These are phyloP conservation scores for Epichloe sp. DNA, from an alignment of 2,329 filamentous ascomycete species.

Conservation along the genomic window DNA sequence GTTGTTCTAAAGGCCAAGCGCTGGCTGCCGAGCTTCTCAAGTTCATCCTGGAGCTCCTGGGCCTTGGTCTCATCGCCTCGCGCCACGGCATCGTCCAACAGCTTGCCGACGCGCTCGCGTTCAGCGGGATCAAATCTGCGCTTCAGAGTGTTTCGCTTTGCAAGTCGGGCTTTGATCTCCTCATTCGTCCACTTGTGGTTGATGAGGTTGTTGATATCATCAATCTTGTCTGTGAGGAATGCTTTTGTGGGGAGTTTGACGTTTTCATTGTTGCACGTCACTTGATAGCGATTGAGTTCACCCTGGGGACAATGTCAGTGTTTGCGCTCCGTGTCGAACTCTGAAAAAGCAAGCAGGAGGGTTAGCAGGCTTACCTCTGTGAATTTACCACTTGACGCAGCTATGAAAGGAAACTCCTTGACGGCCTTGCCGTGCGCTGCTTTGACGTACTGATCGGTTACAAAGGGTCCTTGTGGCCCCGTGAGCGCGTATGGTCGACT, in stretches of 20 bases:
- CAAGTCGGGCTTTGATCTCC: constrained; percentile 69
- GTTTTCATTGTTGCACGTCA: constrained; percentile 58
- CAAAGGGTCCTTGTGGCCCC: constrained; percentile 61
- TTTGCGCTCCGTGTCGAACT: not conserved
- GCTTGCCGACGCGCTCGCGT: constrained; percentile 51
- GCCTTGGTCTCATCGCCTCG: constrained; percentile 47
- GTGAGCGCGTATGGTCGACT: constrained; percentile 77
- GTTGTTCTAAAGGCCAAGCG: constrained; percentile 63
- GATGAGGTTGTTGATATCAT: constrained; percentile 68
- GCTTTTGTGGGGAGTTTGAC: constrained; percentile 62
- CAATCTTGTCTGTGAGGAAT: constrained; percentile 56
- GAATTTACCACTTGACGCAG: constrained; percentile 73
- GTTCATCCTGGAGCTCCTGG: constrained; percentile 42
- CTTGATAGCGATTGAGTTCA: constrained; percentile 73
- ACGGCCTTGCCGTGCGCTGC: constrained; percentile 73
- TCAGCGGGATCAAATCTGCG: constrained; percentile 53
- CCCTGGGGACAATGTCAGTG: constrained; percentile 31
- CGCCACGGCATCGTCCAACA: constrained; percentile 52
- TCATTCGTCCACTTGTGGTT: constrained; percentile 71
- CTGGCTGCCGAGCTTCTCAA: constrained; percentile 50
- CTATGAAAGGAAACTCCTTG: constrained; percentile 79
- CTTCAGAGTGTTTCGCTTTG: constrained; percentile 54
- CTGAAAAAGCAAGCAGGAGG: too few relatives aligned
- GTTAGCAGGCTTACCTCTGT: constrained; percentile 49
- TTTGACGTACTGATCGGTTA: constrained; percentile 74